Evolutionary conservation across 2,329 filamentous ascomycete species (phyloP).

Genomic region (Colletotrichum plurivorum): DNA sequence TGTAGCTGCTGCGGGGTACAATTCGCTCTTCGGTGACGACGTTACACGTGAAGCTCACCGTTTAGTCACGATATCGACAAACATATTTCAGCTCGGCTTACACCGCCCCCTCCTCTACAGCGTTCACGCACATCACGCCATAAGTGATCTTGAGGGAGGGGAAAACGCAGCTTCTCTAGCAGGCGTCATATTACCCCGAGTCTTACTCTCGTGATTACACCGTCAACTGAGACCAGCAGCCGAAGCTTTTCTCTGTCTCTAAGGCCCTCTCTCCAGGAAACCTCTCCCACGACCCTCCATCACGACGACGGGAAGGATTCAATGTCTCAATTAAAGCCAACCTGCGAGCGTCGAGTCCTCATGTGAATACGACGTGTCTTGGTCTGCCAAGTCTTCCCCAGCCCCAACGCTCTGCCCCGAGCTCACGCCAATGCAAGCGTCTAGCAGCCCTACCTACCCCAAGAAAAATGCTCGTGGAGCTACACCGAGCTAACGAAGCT

Average conservation of each 20-base stretch:
- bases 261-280: background rate
- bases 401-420: background rate
- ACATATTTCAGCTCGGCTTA: background rate
- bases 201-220: conserved; percentile 14
- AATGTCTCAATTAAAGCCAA: conserved; percentile 6
- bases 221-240: background rate
- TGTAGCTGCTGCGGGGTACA: too few species aligned
- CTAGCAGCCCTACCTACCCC: too few species aligned
- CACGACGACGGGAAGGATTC: background rate
- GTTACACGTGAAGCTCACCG: background rate
- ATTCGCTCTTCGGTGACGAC: background rate
- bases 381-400: background rate
- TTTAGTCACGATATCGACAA: background rate
- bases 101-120: background rate
- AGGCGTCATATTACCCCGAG: background rate
- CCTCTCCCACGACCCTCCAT: background rate
- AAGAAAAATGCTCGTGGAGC: background rate
- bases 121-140: background rate
- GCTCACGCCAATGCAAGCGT: background rate
- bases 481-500: background rate
- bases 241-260: background rate
- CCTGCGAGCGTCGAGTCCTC: background rate
- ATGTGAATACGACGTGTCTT: background rate
- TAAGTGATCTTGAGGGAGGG: too few species aligned
- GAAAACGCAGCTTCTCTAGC: too few species aligned